Base-by-base conservation (phyloP, 495 filamentous ascomycete species). In the Apodospora peruviana region DNA sequence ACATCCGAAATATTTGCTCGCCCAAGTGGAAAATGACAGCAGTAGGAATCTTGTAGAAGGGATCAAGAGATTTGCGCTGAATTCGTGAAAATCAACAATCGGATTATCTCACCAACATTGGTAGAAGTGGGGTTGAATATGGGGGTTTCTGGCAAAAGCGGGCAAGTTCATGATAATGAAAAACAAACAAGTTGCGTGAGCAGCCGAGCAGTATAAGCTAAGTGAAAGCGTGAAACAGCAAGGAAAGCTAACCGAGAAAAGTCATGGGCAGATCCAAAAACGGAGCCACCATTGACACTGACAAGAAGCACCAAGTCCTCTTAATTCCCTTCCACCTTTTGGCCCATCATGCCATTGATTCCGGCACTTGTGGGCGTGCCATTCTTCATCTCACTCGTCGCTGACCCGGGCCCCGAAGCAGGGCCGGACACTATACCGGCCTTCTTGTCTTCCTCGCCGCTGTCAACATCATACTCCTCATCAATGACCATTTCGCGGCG, bases 401-500 rank as follows among this genome's bases (percentile, higher is more conserved):
- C 47, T 12, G 65, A 53, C 18, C 42, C 52, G 2, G 64, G 50
- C 9, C 58, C 56, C 3, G 65, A 60, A 2, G 57, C 37, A 19
- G 60, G 40, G 0, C 56, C 70, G 1, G 70, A 67, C 21, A 56
- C 46, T 48, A 67, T 57, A 10, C 69, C 72, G 2, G 70, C 69
- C 50, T 79, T 82, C 60, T 84, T 80, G 67, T 95, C 90, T 41
- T 95, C 85, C 52, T 95, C 91, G 23, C 88, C 89, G 55, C 94
- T 90, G 65, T 96, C 91, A n/a, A n/a, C n/a, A 56, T 84, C 79
- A 52, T 98, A 95, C 51, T 95, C 83, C 65, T 98, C 91, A 61
- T 98, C 93, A 37, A 97, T 86, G 19, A 97, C 93, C 84, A 98
- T 94, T 65, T 95, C 93, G 8, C 93, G 80, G 27, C 87, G 86